Conservation (phyloP, 768 basidiomycete genomes). For the Pulveroboletus sp. region DNA sequence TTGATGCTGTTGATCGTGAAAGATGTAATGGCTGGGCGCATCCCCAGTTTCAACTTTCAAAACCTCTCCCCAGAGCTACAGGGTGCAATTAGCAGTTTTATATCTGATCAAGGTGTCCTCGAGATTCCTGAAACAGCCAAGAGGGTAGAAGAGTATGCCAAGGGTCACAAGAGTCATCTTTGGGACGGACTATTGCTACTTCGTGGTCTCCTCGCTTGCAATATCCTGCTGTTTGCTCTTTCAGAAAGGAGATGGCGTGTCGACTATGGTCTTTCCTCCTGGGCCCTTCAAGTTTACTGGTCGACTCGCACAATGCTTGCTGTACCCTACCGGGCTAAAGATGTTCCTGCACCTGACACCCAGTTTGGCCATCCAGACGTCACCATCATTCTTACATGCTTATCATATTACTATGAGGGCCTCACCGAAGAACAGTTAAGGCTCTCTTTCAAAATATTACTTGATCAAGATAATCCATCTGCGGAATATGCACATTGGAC, state of each 20-base stretch:
- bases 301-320: conserved; percentile 22
- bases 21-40: conserved; percentile 8
- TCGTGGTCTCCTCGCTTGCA: conserved; percentile 30
- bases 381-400: conserved; percentile 27
- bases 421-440: conserved; percentile 2
- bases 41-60: conserved; percentile 11
- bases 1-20: conserved; percentile 3
- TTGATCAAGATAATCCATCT: background rate
- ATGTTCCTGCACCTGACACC: conserved; percentile 27
- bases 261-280: conserved; percentile 24
- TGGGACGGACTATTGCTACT: conserved; percentile 20
- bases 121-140: background rate
- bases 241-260: conserved; percentile 33
- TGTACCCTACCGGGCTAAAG: conserved; percentile 36
- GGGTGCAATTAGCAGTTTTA: conserved; percentile 10
- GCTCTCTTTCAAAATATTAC: background rate
- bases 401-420: background rate
- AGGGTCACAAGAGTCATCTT: background rate
- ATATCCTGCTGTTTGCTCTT: conserved; percentile 24
- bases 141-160: conserved; percentile 3
- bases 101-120: conserved; percentile 6
- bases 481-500: background rate
- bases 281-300: no score
- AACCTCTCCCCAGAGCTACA: background rate
- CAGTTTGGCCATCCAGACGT: conserved; percentile 38